Evolutionary conservation across 2,329 filamentous ascomycete genomes (phyloP), one percentile per base, ranked within the genome.

Genomic region (Ophidiomyces ophidiicola): DNA sequence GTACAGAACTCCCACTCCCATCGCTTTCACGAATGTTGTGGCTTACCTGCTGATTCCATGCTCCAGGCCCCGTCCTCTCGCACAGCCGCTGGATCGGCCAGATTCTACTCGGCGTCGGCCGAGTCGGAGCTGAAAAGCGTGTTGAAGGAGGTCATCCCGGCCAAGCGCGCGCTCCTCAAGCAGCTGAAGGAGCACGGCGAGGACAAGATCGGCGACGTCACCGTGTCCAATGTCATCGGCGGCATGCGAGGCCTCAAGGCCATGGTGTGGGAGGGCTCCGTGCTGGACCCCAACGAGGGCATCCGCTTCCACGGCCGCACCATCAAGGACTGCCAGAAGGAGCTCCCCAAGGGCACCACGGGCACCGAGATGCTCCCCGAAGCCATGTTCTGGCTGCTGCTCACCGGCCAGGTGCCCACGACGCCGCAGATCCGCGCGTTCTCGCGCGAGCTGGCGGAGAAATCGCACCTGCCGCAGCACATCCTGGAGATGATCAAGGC

Each of bases 251-350:
- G 88, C 26, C 75, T 98, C 50, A 94, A 94, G 68, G 83, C 87
- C 50, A 94, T 98, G 86, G 75, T 98, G 39, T 98, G 90, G 90
- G 90, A 98, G 65, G 90, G 90, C 32, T 94, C 87, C 7, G 88
- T 96, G 17, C 78, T 98, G 35, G 90, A 98, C 57, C 82, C 90
- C 50, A 81, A 98, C 56, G 87, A 96, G 67, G 90, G 90, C 44
- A 98, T 98, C 59, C 83, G 88, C 48, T 98, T 98, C 72, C 90
- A 96, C 61, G 90, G 90, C 59, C 82, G 81, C 55, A 94, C 87
- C 48, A 98, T 98, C 71, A 93, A 93, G 67, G 88, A 98, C 59
- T 98, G 90, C 69, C 90, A 96, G 60, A 76, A 79, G 50, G 80
- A 86, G 61, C 77, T 96, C 11, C 87, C 90, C 59, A 96, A 94